Evolutionary conservation across 768 basidiomycete genomes (phyloP).

Genomic region (Hericium coralloides): DNA sequence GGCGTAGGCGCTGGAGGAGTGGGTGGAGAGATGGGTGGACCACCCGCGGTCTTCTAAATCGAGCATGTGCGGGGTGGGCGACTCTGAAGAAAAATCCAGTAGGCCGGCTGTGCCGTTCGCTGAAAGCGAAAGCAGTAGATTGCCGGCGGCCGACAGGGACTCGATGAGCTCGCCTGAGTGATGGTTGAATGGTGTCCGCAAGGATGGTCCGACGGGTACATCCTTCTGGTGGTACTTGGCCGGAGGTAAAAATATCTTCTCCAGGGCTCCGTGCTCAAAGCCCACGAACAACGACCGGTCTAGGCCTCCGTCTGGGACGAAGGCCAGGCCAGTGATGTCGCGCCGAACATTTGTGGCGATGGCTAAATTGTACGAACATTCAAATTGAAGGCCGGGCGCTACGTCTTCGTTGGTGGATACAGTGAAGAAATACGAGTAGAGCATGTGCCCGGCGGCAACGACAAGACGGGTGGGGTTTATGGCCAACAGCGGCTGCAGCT

Average conservation of each 20-base stretch:
- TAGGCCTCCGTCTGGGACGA: slow-evolving; percentile 34
- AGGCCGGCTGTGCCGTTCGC: slow-evolving; percentile 42
- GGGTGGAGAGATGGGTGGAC: slow-evolving; percentile 47
- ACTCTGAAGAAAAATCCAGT: slow-evolving; percentile 15
- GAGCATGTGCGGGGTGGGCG: slow-evolving; percentile 22
- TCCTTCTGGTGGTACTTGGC: slow-evolving; percentile 9
- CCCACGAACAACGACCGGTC: slow-evolving; percentile 44
- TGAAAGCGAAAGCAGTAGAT: slow-evolving; percentile 47
- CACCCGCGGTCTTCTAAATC: slow-evolving; percentile 50
- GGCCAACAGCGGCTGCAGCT: slow-evolving; percentile 19
- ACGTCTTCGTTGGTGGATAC: slow-evolving; percentile 12
- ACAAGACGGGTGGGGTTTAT: slow-evolving; percentile 15
- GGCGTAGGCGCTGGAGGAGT: slow-evolving; percentile 47
- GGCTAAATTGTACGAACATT: slow-evolving; percentile 35
- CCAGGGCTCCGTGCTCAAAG: slow-evolving; percentile 50
- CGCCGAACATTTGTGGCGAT: slow-evolving; percentile 24
- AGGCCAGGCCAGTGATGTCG: slow-evolving; percentile 49
- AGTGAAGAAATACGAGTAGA: slow-evolving; percentile 18
- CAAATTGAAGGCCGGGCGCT: slow-evolving; percentile 37
- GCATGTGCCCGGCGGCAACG: slow-evolving; percentile 18
- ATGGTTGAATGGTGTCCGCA: slow-evolving; percentile 16
- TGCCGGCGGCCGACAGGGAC: slow-evolving; percentile 39
- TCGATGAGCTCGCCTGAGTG: slow-evolving; percentile 45
- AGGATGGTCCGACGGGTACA: slow-evolving; percentile 12
- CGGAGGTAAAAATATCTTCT: slow-evolving; percentile 32